Base-by-base conservation (phyloP, 1,284 basidiomycete genomes). In the Xerocomus amazonicus region DNA sequence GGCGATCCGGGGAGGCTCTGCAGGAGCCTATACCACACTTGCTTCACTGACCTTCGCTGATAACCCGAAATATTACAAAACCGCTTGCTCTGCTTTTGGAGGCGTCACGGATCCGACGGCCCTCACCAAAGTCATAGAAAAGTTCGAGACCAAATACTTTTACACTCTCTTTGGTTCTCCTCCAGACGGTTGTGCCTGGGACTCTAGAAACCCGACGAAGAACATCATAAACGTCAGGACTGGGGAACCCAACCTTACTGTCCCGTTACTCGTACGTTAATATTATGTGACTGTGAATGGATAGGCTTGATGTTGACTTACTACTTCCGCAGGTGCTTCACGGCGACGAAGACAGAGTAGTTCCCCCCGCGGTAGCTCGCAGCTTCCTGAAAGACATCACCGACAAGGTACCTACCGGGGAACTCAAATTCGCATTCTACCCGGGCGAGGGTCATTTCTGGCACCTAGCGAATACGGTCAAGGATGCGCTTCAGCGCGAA, bases 21-120 rank as follows among this genome's bases (percentile, higher is more conserved):
- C 80, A 0, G 83, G 81, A 9, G 83, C 82, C 0, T 82, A 74
- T 53, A 81, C 82, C 0, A 75, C 76, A 0, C 75, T 86, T 3
- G 68, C 73, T 1, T 70, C 77, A 0, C 57, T 85, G 9, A 73
- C 74, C 10, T 66, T 66, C 10, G 65, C 66, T 6, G 50, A 58
- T 3, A 59, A 72, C 0, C 33, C 27, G 2, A 52, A 10, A 10
- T 61, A 42, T 33, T 56, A 49, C 50, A 64, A 63, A 43, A 37
- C 59, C 4, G 54, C 54, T 4, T 78, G 75, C 4, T 75, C 75
- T 0, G 61, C 66, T 10, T 84, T 76, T 54, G 83, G 84, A 0
- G 52, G 59, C 12, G 69, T 86, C n/a, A 74, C 75, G 0, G 76
- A 84, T 53, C 59, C 84, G 9, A 56, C 56, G 3, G 61, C 62